Evolutionary conservation across 2,329 filamentous ascomycete genomes (phyloP), one percentile per base, ranked within the genome.

Genomic region (Hypomyces perniciosus): DNA sequence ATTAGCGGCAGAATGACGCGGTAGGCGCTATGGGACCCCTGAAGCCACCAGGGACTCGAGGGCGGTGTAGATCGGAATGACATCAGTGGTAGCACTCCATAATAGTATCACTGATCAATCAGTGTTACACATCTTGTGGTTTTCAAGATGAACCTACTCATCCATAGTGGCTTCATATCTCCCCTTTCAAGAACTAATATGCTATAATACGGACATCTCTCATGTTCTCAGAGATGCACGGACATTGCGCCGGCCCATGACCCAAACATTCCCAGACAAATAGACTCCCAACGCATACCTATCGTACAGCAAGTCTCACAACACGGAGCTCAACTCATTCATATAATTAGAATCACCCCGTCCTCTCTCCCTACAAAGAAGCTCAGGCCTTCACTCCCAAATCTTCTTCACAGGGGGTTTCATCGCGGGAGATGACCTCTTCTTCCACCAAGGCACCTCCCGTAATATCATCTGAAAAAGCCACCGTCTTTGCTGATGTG

Each of bases 391-490:
- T 8, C 5, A 4, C 13, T 35, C n/a, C 46, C 30, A 13, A 6
- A 8, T 12, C n/a, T 8, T 50, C 48, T 9, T 20, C 30, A 7
- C 31, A 13, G 13, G 35, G 12, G 31, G 29, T 38, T 27, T 46
- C 44, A 30, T 51, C 43, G 31, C 38, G 44, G 6, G 48, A 46
- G 30, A 51, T 42, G 43, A 51, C 49, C 26, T 43, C 43, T 26
- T 65, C 65, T 43, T 66, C 67, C 8, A 61, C 62, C 48, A 61
- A 45, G 20, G 62, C 55, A 28, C 64, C 67, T 27, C 62, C 70
- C 46, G 67, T 66, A 28, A 77, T 68, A 40, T 81, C 78, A 26
- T 83, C 81, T 2, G 75, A 74, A 63, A 86, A 87, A 1, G 79
- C 80, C 28, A 87, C 84, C 8, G 74, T 78, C 64, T 85, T 85